Conservation (phyloP, 257 asterid genomes). For the Euphrasia confusa region DNA sequence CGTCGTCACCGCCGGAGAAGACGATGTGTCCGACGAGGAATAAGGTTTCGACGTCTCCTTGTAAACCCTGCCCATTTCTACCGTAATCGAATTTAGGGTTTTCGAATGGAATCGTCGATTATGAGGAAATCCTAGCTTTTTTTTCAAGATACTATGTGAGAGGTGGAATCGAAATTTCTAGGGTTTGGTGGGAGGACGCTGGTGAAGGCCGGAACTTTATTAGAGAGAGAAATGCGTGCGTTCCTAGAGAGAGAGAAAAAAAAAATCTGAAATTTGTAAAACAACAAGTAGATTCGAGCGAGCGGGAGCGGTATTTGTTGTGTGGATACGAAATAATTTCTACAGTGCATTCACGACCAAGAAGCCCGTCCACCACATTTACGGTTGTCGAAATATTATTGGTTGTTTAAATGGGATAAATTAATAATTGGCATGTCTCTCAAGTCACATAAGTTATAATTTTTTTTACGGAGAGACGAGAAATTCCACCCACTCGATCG, state of each 20-base stretch:
- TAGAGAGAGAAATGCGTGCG: background rate
- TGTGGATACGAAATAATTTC: background rate
- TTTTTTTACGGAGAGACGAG: too few species aligned
- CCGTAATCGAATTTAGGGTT: background rate
- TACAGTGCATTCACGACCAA: background rate
- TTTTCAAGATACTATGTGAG: background rate
- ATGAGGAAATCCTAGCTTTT: background rate
- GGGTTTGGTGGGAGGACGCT: background rate
- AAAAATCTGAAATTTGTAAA: too few species aligned
- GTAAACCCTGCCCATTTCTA: conserved; percentile 6
- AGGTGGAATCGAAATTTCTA: background rate
- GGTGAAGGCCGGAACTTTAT: background rate
- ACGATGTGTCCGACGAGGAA: background rate
- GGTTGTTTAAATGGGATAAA: too few species aligned
- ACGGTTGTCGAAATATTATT: too few species aligned
- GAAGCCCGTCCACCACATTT: too few species aligned
- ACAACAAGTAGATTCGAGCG: background rate
- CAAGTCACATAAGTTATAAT: too few species aligned
- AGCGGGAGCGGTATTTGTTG: background rate
- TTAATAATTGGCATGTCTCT: too few species aligned
- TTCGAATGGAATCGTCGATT: background rate
- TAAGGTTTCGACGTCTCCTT: background rate
- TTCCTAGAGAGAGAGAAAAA: background rate
- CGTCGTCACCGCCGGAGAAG: conserved; percentile 3
- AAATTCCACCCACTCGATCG: too few species aligned